phyloP scores from a whole-genome alignment of 805 yeast species.

The Saccharomycopsis sp. region DNA sequence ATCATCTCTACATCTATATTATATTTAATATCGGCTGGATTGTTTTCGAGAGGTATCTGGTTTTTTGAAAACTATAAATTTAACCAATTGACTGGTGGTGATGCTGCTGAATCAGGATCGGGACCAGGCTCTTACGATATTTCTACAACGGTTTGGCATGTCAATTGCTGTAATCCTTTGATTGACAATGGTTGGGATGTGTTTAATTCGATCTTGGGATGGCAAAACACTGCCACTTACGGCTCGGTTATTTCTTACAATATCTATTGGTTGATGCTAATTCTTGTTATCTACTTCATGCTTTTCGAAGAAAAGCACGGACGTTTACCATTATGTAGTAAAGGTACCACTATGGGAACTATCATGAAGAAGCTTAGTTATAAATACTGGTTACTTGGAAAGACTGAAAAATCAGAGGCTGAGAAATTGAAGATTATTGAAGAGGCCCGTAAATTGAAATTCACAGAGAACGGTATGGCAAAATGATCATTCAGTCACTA shows the following conservation, averaged over 20 bases:
- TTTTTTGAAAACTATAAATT: constrained; percentile 66
- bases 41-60: constrained; percentile 92
- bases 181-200: constrained; percentile 93
- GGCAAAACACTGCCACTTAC: constrained; percentile 94
- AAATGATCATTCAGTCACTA: background rate
- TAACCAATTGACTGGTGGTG: constrained; percentile 75
- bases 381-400: background rate
- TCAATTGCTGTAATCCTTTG: constrained; percentile 94
- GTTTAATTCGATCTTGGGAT: constrained; percentile 86
- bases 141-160: constrained; percentile 80
- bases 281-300: constrained; percentile 51
- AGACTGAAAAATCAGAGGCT: background rate
- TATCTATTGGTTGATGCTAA: constrained; percentile 73
- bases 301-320: constrained; percentile 78
- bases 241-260: constrained; percentile 88
- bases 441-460: background rate
- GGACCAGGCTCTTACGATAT: constrained; percentile 95
- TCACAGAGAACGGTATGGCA: background rate
- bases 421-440: background rate
- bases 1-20: constrained; percentile 81
- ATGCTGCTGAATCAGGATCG: constrained; percentile 83
- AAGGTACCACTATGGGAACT: background rate
- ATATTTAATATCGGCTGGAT: constrained; percentile 84
- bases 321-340: constrained; percentile 46
- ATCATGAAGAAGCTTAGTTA: background rate